These are phyloP conservation scores for Euryodendron excelsum DNA, from an alignment of 148 eudicot genomes.

Conservation along the genomic window DNA sequence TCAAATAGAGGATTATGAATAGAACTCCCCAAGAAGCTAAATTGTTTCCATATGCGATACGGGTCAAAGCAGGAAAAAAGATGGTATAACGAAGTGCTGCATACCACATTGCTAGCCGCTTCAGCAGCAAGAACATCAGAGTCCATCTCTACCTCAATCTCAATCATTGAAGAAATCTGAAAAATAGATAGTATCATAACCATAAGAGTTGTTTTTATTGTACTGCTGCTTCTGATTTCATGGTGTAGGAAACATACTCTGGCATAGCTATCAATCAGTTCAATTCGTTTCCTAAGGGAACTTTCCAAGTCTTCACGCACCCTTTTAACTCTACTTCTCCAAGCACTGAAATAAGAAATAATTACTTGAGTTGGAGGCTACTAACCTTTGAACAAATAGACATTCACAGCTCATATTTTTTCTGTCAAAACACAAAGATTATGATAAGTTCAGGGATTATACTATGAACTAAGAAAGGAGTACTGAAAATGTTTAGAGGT, in stretches of 20 bases:
- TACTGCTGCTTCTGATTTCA: background rate
- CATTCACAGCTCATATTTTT: background rate
- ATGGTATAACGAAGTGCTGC: conserved; percentile 9
- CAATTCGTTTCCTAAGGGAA: conserved; percentile 70
- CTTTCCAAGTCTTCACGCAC: conserved; percentile 80
- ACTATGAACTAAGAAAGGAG: no score
- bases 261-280: conserved; percentile 90
- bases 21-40: no score
- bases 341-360: conserved; percentile 47
- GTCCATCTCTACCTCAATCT: conserved; percentile 98
- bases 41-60: no score
- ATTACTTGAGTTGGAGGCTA: no score
- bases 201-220: background rate
- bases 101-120: conserved; percentile 73
- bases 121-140: conserved; percentile 95
- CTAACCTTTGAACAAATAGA: conserved; percentile 2
- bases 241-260: conserved; percentile 49
- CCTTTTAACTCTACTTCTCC: conserved; percentile 77
- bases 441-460: background rate
- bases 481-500: no score
- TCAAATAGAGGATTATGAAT: no score
- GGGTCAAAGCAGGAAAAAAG: no score
- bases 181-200: conserved; percentile 14
- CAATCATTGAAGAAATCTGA: conserved; percentile 98
- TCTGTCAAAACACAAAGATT: no score